Evolutionary conservation across 2,329 filamentous ascomycete species (phyloP), one percentile per base, ranked within the genome.

Genomic region (Blastomyces emzantsi): DNA sequence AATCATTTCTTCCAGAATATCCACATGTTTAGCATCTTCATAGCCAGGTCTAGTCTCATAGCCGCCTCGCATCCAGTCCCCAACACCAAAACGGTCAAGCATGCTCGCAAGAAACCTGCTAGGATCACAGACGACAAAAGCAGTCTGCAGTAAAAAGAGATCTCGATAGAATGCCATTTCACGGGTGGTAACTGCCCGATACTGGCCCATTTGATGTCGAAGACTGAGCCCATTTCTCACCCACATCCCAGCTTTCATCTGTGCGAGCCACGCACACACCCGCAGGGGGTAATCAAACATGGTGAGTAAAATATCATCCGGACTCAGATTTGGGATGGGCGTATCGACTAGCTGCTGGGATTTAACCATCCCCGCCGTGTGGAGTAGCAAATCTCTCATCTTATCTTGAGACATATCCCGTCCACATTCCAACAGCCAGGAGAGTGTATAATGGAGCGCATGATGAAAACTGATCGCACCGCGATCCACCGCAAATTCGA

Each of bases 191-290:
- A 97, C 91, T 51, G 91, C 92, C 19, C 92, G 87, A 73, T 99
- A 99, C 22, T 92, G 94, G 61, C 89, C 89, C 73, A 95, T 94
- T 76, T 99, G 94, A 74, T 99, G 94, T 49, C 93, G 87, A 61
- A 99, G 83, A 70, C 93, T 97, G 72, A 99, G 91, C 1, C 94
- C 94, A 73, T 99, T 99, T 63, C 94, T 87, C 67, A 99, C 93
- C 94, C 95, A 99, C 87, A 97, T 96, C 61, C 92, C 90, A 22
- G 93, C 92, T 75, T 96, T 96, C 86, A 99, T 97, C 78, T 99
- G 95, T 6, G 94, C 90, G 41, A 99, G 81, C 94, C 94, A 99
- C 25, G 91, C 92, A 73, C 92, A 97, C 0, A 97, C 92, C 61
- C 95, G 85, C 3, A 99, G 81, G 0, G 95, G 93, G 70, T 90